Conservation (phyloP, 2,329 filamentous ascomycete genomes). For the Coniochaeta ligniaria region DNA sequence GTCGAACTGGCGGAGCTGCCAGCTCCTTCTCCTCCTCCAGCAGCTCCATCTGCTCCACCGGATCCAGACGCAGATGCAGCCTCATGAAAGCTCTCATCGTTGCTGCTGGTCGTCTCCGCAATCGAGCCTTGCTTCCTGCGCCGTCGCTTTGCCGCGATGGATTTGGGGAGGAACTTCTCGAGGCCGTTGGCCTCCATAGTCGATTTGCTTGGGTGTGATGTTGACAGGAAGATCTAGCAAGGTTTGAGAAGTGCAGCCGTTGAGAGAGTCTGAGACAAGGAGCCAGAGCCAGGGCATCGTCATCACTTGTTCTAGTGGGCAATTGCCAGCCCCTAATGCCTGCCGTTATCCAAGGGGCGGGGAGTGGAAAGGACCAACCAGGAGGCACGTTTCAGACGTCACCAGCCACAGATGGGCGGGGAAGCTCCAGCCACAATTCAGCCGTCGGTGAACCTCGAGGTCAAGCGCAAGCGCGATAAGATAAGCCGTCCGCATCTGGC, state of each 20-base stretch:
- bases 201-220: background rate
- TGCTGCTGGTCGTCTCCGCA: slow-evolving; percentile 21
- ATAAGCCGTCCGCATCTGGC: background rate
- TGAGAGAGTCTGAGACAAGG: background rate
- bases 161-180: slow-evolving; percentile 46
- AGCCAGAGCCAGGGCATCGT: background rate
- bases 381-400: no score
- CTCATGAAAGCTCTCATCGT: slow-evolving; percentile 11
- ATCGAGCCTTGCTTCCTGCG: slow-evolving; percentile 38
- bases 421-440: background rate
- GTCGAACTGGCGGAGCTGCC: slow-evolving; percentile 12
- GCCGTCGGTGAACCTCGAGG: background rate
- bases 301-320: background rate
- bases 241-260: background rate
- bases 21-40: background rate
- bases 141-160: slow-evolving; percentile 40
- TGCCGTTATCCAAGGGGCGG: background rate
- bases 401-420: background rate
- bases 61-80: background rate
- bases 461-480: background rate
- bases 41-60: background rate
- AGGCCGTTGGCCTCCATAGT: slow-evolving; percentile 27
- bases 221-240: background rate
- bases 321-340: background rate
- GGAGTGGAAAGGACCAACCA: background rate